A percentile compares a stretch with the other conserved stretches of the same genome.
phyloP scores from a whole-genome alignment of 805 yeast genomes.

The Zygosaccharomyces bailii region DNA sequence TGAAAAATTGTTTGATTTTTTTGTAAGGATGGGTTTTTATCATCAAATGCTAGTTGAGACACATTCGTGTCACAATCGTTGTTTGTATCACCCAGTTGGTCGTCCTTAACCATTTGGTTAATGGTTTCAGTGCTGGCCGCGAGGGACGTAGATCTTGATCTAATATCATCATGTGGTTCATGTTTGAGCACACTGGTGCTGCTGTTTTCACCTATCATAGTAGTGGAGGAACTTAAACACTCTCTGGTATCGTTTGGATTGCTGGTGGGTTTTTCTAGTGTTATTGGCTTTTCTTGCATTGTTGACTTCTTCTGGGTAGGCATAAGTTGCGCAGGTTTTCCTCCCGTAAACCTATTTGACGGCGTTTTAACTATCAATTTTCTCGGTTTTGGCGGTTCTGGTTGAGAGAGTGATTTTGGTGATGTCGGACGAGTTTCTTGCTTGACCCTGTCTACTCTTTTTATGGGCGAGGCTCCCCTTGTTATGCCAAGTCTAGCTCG shows the following conservation, averaged over 20 bases:
- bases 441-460: not conserved
- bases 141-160: conserved; percentile 17
- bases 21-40: conserved; percentile 15
- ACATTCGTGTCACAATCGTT: conserved; percentile 4
- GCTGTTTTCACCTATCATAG: conserved; percentile 10
- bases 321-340: not conserved
- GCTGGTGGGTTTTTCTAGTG: conserved; percentile 13
- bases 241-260: conserved; percentile 8
- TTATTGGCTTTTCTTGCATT: conserved; percentile 8
- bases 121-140: conserved; percentile 16
- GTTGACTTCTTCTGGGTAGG: not conserved
- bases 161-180: conserved; percentile 14
- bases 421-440: not conserved
- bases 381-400: conserved; percentile 13
- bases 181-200: conserved; percentile 12
- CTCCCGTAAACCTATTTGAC: not conserved
- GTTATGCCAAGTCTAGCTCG: conserved; percentile 12
- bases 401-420: conserved; percentile 8
- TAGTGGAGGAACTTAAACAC: conserved; percentile 14
- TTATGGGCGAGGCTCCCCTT: conserved; percentile 8
- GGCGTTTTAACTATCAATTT: not conserved
- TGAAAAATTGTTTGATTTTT: conserved; percentile 26
- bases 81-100: conserved; percentile 6
- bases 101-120: conserved; percentile 23
- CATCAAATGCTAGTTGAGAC: conserved; percentile 6